Evolutionary conservation across 169 alveolate species (phyloP).

Genomic region (Eimeria praecox): DNA sequence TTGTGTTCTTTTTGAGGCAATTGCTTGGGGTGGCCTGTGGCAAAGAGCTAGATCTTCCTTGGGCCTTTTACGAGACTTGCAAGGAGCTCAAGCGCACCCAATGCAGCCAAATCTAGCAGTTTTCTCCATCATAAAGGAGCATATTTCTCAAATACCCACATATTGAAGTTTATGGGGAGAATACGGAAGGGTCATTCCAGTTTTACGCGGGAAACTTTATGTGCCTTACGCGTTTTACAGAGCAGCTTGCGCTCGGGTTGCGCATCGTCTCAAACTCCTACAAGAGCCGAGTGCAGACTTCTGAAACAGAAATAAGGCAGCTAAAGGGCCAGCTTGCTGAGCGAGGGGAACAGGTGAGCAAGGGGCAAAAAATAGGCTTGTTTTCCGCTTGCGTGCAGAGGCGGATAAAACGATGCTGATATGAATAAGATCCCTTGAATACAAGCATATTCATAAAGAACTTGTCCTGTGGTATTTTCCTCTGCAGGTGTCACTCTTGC

Average conservation of each 20-base stretch:
- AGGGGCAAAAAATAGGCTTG: not conserved
- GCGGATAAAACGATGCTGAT: not conserved
- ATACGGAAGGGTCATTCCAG: not conserved
- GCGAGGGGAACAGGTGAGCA: conserved; percentile 88
- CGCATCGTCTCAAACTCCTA: conserved; percentile 91
- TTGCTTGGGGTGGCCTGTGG: not conserved
- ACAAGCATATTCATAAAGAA: not conserved
- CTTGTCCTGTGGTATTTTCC: not conserved
- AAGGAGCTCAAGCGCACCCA: not conserved
- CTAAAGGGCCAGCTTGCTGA: conserved; percentile 89
- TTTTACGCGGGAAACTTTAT: not conserved
- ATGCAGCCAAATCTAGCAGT: not conserved
- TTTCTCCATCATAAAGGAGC: not conserved
- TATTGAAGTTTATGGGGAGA: not conserved
- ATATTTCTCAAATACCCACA: not conserved
- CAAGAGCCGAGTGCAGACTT: conserved; percentile 90
- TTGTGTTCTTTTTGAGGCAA: not conserved
- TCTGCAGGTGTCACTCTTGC: conserved; percentile 88
- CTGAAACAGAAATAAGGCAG: conserved; percentile 90
- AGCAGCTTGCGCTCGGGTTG: conserved; percentile 92
- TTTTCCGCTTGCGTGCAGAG: not conserved
- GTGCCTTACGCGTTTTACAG: conserved; percentile 81
- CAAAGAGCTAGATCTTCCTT: not conserved
- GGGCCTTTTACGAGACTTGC: too few relatives aligned
- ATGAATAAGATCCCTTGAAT: not conserved